Base-by-base conservation (phyloP, 805 yeast genomes). In the Candida wancherniae region DNA sequence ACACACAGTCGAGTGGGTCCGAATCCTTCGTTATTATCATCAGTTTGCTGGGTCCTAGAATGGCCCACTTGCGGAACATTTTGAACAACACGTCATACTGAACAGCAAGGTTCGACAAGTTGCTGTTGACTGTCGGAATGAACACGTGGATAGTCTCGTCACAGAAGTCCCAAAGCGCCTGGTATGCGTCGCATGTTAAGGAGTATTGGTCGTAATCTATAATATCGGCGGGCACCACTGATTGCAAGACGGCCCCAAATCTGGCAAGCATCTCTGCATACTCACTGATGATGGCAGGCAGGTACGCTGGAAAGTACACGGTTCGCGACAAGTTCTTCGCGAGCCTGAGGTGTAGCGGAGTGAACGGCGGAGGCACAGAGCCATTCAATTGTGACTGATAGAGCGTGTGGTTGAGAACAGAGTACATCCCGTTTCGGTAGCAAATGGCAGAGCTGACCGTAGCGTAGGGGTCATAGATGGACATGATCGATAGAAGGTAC, bases 381-480 rank as follows among this genome's bases (percentile, higher is more conserved):
- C 21, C 24, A 5, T 50, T 33, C 13, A 47, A 22, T 36, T 44
- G 11, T 19, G 38, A 17, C 7, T 34, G 18, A 26, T 39, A 35
- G 14, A 53, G 29, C 26, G 57, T 47, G 42, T 55, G 53, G 11
- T 50, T 44, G 36, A 63, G 54, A 19, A 61, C 55, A 19, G 62
- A 48, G 32, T 63, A 60, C 33, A 63, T 43, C 2, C 70, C 70
- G 36, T 63, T 66, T 18, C 66, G 47, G 40, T 62, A 63, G 33
- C 70, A 63, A 19, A 48, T 48, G 18, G 57, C 51, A 15, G 66
- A 58, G 37, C 52, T 43, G 10, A 53, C 36, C 1, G 66, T 61
- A 9, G 67, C 69, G 36, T 61, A 67, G 1, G 68, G 70, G 33
- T 63, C 69, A 40, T 63, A 63, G 21, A 63, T 58, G 10, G 67